Base-by-base conservation (phyloP, 306 rosid genomes). In the Malus asiatica region DNA sequence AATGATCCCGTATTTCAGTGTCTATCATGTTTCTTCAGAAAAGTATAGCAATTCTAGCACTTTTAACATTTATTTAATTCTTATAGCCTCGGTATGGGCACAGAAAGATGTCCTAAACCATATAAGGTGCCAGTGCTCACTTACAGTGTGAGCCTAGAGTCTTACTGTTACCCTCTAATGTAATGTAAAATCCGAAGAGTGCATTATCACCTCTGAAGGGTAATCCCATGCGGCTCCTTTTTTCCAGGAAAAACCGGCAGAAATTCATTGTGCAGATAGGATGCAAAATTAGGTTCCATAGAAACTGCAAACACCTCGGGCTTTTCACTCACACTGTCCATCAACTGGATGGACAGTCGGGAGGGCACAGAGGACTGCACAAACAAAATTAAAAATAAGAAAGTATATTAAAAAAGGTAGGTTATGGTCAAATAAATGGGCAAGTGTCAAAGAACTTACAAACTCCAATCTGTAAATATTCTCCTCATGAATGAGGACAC, bases 281-380 rank as follows among this genome's bases (percentile, higher is more conserved):
- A 85, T n/a, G 96, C 86, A 88, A 96, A 96, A 76, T 88, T 84
- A 4, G 99, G 99, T 74, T 96, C 99, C 83, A 96, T 75, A 20
- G 99, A 88, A 74, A 96, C 93, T 13, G 99, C 97, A 76, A 84
- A 86, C 65, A 87, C 83, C 84, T 92, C 99, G 4, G 99, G 97
- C 82, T 92, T 96, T 83, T 96, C 98, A 74, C 80, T 86, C 83
- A 87, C 76, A 46, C 77, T 86, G 88, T 92, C 98, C 99, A 96
- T 96, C 80, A 96, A 88, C 89, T 96, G 99, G 83, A 90, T 86
- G 63, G 92, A 89, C 42, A 90, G 70, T 45, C 77, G 85, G 16
- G 83, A 73, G 22, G 97, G 91, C 30, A 75, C 70, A 79, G 87
- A 86, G 52, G 83, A 85, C 99, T 96, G 93, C 88, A 83, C 67